Evolutionary conservation across 176 grass and related monocot species (phyloP).

Genomic region (Tillandsia fasciculata): DNA sequence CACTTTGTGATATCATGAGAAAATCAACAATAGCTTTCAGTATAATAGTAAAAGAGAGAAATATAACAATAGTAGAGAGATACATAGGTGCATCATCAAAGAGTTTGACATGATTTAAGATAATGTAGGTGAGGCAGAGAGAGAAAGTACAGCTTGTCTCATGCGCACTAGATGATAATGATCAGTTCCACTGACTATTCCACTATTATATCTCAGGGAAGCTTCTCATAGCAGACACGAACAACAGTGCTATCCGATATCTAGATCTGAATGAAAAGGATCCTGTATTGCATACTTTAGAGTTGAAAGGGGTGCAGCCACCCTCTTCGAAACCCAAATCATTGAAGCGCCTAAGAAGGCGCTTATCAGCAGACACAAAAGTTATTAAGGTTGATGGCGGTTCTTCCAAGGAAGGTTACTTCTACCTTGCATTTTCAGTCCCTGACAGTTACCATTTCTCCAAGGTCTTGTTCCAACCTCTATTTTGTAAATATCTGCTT

Average conservation of each 20-base stretch:
- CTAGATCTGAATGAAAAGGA: conserved; percentile 62
- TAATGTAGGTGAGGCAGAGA: not conserved
- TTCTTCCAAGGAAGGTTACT: conserved; percentile 61
- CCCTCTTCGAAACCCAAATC: conserved; percentile 58
- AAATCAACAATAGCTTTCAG: too few relatives aligned
- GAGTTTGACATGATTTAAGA: not conserved
- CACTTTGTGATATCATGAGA: too few relatives aligned
- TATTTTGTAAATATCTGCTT: not conserved
- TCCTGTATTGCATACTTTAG: conserved; percentile 52
- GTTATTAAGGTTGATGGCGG: conserved; percentile 74
- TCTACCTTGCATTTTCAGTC: conserved; percentile 66
- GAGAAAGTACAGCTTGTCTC: too few relatives aligned
- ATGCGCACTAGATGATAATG: conserved; percentile 2
- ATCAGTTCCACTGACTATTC: conserved; percentile 6
- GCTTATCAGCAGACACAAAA: conserved; percentile 64
- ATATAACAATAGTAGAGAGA: too few relatives aligned
- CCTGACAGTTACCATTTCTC: conserved; percentile 97
- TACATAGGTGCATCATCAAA: too few relatives aligned
- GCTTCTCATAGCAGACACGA: conserved; percentile 95
- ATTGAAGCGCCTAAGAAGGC: conserved; percentile 61
- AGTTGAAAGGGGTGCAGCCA: conserved; percentile 64
- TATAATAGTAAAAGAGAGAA: too few relatives aligned
- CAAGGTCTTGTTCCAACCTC: conserved; percentile 39
- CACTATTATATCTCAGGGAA: conserved; percentile 59
- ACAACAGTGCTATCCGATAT: conserved; percentile 78